Percentiles rank a stretch among this genome's conserved stretches.
Evolutionary conservation across 169 alveolate genomes (phyloP).

Genomic region (Eimeria tenella): DNA sequence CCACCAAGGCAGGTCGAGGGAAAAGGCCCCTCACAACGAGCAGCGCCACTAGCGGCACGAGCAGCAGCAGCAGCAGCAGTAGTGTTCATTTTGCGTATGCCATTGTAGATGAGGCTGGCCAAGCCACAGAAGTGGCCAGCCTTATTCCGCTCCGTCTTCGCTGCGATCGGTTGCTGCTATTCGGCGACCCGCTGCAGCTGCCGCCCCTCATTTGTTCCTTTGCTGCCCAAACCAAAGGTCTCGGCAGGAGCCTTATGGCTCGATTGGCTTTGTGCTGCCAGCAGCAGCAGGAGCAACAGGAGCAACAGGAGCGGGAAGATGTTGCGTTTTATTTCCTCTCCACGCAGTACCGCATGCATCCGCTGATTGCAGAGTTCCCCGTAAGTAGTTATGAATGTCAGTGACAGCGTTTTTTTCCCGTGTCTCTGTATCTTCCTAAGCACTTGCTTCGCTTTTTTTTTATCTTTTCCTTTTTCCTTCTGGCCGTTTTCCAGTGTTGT

Average conservation of each 20-base stretch:
- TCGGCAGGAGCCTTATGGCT: slow-evolving; percentile 91
- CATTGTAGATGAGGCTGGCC: slow-evolving; percentile 93
- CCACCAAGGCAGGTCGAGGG: background rate
- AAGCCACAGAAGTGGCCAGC: slow-evolving; percentile 88
- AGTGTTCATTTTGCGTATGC: slow-evolving; percentile 69
- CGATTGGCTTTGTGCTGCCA: slow-evolving; percentile 84
- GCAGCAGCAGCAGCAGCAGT: background rate
- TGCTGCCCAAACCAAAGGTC: slow-evolving; percentile 86
- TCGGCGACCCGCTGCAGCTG: slow-evolving; percentile 98
- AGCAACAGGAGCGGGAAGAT: background rate
- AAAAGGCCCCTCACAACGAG: background rate
- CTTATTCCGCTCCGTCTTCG: slow-evolving; percentile 69
- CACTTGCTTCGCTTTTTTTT: background rate
- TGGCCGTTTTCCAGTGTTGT: background rate
- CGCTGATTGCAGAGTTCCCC: slow-evolving; percentile 94
- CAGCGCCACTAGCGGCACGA: background rate
- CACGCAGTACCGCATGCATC: slow-evolving; percentile 97
- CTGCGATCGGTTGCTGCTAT: slow-evolving; percentile 91
- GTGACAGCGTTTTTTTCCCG: background rate
- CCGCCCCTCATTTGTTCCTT: slow-evolving; percentile 97
- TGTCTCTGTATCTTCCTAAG: background rate
- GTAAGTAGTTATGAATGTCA: slow-evolving; percentile 78
- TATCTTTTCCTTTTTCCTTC: background rate
- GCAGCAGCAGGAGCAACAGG: background rate
- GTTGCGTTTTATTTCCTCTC: slow-evolving; percentile 87